Conservation (phyloP, 345 rosid species). For the Hypericum perforatum region DNA sequence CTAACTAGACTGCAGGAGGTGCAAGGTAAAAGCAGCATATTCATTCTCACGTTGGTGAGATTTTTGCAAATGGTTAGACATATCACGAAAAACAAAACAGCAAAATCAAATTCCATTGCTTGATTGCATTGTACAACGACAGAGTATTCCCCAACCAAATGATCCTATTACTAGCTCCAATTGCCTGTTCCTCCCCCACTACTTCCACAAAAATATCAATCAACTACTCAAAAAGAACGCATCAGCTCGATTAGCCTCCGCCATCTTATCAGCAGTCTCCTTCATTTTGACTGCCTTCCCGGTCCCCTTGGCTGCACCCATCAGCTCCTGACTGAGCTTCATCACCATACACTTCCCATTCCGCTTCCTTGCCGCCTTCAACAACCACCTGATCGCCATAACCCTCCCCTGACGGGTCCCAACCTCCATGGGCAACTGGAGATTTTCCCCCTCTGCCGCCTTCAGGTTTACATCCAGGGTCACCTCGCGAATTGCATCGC, state of each 20-base stretch:
- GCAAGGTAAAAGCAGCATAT: too few species aligned
- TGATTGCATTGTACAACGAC: too few species aligned
- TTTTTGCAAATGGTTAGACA: too few species aligned
- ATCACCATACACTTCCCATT: constrained; percentile 11
- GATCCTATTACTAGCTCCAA: too few species aligned
- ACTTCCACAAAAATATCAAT: too few species aligned
- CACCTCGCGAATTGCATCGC: constrained; percentile 6
- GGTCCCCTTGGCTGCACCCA: constrained; percentile 17
- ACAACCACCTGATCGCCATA: constrained; percentile 17
- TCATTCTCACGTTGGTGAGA: too few species aligned
- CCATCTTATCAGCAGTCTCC: not conserved
- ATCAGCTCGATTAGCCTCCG: constrained; percentile 1
- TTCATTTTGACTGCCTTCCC: not conserved
- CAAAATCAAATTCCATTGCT: too few species aligned
- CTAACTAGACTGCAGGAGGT: too few species aligned
- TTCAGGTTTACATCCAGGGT: constrained; percentile 17
- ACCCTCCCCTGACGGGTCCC: constrained; percentile 9
- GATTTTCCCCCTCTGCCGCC: constrained; percentile 11
- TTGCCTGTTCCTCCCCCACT: too few species aligned
- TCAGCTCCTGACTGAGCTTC: constrained; percentile 15
- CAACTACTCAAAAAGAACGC: not conserved
- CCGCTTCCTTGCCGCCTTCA: constrained; percentile 11
- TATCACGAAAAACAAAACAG: too few species aligned
- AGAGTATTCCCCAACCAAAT: too few species aligned
- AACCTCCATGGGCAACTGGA: constrained; percentile 13